These are phyloP conservation scores for Vararia minispora DNA, from an alignment of 768 basidiomycete species.

Conservation along the genomic window DNA sequence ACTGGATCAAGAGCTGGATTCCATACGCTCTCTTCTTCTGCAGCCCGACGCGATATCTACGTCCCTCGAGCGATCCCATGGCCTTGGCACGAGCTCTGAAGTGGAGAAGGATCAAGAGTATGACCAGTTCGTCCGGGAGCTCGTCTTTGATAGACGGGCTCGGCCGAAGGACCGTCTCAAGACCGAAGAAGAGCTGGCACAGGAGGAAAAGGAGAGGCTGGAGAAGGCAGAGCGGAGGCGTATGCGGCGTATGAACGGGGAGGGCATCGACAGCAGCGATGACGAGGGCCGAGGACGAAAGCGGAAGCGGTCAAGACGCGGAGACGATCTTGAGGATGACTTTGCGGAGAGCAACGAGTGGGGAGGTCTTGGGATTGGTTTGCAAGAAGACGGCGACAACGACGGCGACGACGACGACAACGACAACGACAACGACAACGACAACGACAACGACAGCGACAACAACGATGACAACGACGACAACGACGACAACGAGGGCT, in stretches of 20 bases:
- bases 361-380: slow-evolving; percentile 23
- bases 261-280: slow-evolving; percentile 55
- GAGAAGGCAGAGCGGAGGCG: slow-evolving; percentile 79
- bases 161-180: slow-evolving; percentile 93
- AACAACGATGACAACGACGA: slow-evolving; percentile 20
- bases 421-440: slow-evolving; percentile 23
- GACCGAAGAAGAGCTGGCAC: slow-evolving; percentile 88
- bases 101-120: slow-evolving; percentile 55
- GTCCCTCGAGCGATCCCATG: slow-evolving; percentile 7
- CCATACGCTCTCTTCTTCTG: slow-evolving; percentile 66
- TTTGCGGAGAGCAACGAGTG: slow-evolving; percentile 28
- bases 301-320: slow-evolving; percentile 46
- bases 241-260: slow-evolving; percentile 75
- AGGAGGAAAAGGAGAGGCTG: slow-evolving; percentile 77
- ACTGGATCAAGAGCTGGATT: slow-evolving; percentile 81
- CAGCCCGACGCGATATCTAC: slow-evolving; percentile 35
- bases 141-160: slow-evolving; percentile 88
- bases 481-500: slow-evolving; percentile 21
- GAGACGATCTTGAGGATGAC: slow-evolving; percentile 90
- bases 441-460: slow-evolving; percentile 29
- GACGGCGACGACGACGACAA: slow-evolving; percentile 14
- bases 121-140: slow-evolving; percentile 83
- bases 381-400: slow-evolving; percentile 15
- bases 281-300: slow-evolving; percentile 41
- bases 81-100: not conserved